Evolutionary conservation across 441 rosid species (phyloP).

Genomic region (Corymbia calophylla): DNA sequence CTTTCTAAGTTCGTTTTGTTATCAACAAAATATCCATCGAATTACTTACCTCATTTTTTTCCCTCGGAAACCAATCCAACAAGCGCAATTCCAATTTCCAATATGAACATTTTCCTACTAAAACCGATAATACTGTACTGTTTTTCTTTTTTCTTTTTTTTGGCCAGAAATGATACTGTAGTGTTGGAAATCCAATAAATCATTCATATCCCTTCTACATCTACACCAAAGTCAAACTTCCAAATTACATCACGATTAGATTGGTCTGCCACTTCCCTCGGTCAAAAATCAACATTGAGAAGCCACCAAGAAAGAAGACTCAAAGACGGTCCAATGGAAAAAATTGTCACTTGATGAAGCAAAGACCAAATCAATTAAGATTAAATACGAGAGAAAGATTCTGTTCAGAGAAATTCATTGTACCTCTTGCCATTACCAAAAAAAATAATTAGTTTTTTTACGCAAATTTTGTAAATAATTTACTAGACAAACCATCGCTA

Average conservation of each 20-base stretch:
- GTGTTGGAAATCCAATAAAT: not conserved
- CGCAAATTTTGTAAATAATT: not conserved
- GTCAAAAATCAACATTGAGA: not conserved
- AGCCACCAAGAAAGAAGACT: not conserved
- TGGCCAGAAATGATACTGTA: not conserved
- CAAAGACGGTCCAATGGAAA: not conserved
- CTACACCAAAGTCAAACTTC: not conserved
- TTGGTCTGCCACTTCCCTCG: not conserved
- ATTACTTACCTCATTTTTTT: not conserved
- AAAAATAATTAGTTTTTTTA: not conserved
- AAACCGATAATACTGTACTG: not conserved
- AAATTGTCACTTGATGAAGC: not conserved
- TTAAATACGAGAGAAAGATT: not conserved
- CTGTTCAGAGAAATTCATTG: not conserved
- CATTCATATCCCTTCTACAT: not conserved
- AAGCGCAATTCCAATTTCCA: not conserved
- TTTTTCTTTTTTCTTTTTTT: too few species aligned
- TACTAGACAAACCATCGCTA: not conserved
- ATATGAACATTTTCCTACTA: not conserved
- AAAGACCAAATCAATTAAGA: not conserved
- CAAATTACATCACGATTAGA: not conserved
- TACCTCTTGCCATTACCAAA: not conserved
- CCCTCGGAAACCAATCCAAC: too few species aligned
- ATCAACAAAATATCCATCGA: accelerated
- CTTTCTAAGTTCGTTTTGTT: not conserved